Percentiles rank a stretch among this genome's conserved stretches.
Evolutionary conservation across 441 rosid genomes (phyloP).

Genomic region (Erysimum cheiri): DNA sequence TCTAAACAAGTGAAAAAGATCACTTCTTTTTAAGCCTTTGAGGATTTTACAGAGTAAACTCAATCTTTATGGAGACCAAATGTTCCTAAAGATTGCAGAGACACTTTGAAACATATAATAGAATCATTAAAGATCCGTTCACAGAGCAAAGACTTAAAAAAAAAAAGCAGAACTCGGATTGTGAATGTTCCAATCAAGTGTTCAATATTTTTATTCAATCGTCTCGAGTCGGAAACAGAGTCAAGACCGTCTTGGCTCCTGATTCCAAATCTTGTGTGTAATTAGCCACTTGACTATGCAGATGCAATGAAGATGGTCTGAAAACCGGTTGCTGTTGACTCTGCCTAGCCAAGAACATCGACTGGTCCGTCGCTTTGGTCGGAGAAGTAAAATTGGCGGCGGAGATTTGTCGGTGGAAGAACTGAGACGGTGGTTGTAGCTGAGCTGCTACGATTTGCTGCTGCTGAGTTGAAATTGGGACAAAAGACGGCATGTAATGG

Average conservation of each 20-base stretch:
- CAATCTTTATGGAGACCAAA: slow-evolving; percentile 19
- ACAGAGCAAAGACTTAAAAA: slow-evolving; percentile 12
- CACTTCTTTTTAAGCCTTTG: not conserved
- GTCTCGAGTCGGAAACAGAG: slow-evolving; percentile 88
- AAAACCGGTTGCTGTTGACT: slow-evolving; percentile 61
- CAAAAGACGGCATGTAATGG: slow-evolving; percentile 68
- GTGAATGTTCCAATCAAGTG: slow-evolving; percentile 1
- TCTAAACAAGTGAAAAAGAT: slow-evolving; percentile 19
- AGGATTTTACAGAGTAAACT: slow-evolving; percentile 26
- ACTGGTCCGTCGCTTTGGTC: slow-evolving; percentile 61
- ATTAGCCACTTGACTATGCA: slow-evolving; percentile 49
- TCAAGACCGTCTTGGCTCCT: slow-evolving; percentile 72
- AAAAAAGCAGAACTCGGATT: slow-evolving; percentile 4
- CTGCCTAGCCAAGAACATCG: slow-evolving; percentile 60
- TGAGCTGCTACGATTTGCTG: slow-evolving; percentile 45
- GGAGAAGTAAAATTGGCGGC: slow-evolving; percentile 50
- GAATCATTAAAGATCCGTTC: slow-evolving; percentile 21
- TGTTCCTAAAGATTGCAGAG: not conserved
- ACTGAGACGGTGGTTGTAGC: slow-evolving; percentile 59
- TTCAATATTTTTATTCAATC: slow-evolving; percentile 49
- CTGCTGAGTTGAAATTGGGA: slow-evolving; percentile 64
- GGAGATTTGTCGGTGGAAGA: slow-evolving; percentile 56
- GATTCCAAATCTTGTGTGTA: slow-evolving; percentile 68
- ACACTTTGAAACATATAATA: slow-evolving; percentile 8
- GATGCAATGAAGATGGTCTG: slow-evolving; percentile 54